Percentiles rank a stretch among this genome's conserved stretches.
Conservation (phyloP, 192 early-diverging fungal species). For the Coemansia aciculifera region DNA sequence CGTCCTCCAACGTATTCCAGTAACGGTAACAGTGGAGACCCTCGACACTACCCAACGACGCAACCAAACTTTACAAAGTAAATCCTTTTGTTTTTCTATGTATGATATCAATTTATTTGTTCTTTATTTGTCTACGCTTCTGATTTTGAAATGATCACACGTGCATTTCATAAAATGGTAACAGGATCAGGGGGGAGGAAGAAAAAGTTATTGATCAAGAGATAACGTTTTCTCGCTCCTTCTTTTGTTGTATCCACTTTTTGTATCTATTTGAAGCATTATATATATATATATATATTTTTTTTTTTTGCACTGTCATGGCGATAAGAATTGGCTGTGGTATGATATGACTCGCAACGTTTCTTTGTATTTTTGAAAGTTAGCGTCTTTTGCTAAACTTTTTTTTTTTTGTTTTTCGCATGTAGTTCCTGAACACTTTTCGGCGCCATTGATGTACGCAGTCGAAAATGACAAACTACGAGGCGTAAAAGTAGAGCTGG, state of each 20-base stretch:
- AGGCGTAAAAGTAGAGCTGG: constrained; percentile 61
- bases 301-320: constrained; percentile 6
- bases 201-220: background rate
- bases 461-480: constrained; percentile 60
- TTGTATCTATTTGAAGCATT: background rate
- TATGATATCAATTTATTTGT: background rate
- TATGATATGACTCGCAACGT: background rate
- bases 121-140: background rate
- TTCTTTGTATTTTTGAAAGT: background rate
- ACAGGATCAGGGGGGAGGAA: background rate
- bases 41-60: constrained; percentile 13
- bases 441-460: constrained; percentile 67
- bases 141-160: background rate
- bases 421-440: constrained; percentile 75
- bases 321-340: constrained; percentile 46
- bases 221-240: background rate
- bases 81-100: background rate
- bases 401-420: background rate
- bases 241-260: background rate
- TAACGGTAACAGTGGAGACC: background rate
- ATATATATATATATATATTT: constrained; percentile 2
- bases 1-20: background rate
- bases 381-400: background rate
- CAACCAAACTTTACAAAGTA: constrained; percentile 10
- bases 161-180: background rate